Evolutionary conservation across 1,139 yeast species (phyloP).

Genomic region (Blastobotrys persicus): DNA sequence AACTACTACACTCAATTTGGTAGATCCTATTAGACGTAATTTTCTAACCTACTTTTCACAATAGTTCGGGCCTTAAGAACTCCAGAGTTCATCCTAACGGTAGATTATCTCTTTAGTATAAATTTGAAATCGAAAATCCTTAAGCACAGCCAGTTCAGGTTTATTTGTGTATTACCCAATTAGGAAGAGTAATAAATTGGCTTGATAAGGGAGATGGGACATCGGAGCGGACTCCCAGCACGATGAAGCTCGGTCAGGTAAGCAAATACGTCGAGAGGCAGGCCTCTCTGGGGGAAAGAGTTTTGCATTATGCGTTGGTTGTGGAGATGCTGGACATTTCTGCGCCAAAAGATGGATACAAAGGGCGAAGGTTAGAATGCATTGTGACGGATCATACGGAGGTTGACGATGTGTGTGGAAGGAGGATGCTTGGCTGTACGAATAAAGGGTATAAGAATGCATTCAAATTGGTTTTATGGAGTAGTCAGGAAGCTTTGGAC

Average conservation of each 20-base stretch:
- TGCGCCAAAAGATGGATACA: not conserved
- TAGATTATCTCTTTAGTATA: not conserved
- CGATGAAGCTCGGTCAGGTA: not conserved
- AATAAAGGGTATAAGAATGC: not conserved
- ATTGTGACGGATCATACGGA: conserved; percentile 2
- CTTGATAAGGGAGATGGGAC: not conserved
- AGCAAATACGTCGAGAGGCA: conserved; percentile 1
- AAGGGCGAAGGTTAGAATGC: not conserved
- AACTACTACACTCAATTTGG: conserved; percentile 89
- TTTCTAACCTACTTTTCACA: not conserved
- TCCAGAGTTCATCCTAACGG: too few species aligned
- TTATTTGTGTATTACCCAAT: not conserved
- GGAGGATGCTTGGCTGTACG: not conserved
- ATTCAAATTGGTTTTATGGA: not conserved
- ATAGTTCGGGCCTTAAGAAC: too few species aligned
- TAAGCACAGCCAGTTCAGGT: too few species aligned
- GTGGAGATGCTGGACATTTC: conserved; percentile 9
- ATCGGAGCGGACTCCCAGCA: not conserved
- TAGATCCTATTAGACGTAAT: conserved; percentile 65
- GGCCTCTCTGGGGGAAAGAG: conserved; percentile 5
- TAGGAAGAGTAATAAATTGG: not conserved
- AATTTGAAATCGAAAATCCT: too few species aligned
- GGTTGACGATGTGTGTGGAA: not conserved
- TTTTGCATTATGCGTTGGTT: not conserved
- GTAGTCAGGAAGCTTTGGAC: not conserved